Base-by-base conservation (phyloP, 2,329 filamentous ascomycete genomes). In the Penicillium griseofulvum region DNA sequence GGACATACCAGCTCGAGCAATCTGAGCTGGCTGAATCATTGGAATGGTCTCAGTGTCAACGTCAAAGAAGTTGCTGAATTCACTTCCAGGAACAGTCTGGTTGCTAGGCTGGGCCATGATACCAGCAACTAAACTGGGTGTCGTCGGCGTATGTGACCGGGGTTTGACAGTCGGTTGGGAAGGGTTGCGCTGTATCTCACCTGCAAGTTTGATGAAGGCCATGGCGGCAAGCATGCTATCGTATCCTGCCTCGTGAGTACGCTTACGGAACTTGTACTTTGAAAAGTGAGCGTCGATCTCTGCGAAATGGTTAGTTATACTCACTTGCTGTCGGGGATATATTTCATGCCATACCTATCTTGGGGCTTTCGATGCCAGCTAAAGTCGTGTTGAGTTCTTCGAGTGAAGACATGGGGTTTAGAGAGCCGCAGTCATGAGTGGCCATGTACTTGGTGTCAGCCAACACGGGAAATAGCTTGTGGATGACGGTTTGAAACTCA, bases 371-470 rank as follows among this genome's bases (percentile, higher is more conserved):
- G 7, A 65, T 63, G 19, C 62, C 41, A 7, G 59, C 53, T 34
- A 74, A 54, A 12, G 53, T 64, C 24, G 66, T 59, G 56, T 64
- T 68, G 24, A 71, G 63, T 29, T 69, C 69, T 28, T 58, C 60
- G 45, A 73, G 65, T 19, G 67, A 74, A 34, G 69, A 75, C 37
- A 43, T 74, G 1, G 79, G 77, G 52, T 80, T 82, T 54, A 82
- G 66, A 68, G 68, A 81, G 70, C 59, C 80, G 56, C 78, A 82
- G 41, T 81, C 78, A 61, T 83, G 77, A 1, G 83, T 86, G 5
- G 82, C 82, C 63, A 87, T 75, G 61, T 85, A 87, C 63, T 87
- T 87, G 0, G 84, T 87, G 59, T 87, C 84, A 17, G 87, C 74
- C 16, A 87, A 74, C 5, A 77, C 63, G 0, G 84, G 84, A 60